Conservation (phyloP, 225 moss, liverwort and hornwort species). For the Polytrichum commune region DNA sequence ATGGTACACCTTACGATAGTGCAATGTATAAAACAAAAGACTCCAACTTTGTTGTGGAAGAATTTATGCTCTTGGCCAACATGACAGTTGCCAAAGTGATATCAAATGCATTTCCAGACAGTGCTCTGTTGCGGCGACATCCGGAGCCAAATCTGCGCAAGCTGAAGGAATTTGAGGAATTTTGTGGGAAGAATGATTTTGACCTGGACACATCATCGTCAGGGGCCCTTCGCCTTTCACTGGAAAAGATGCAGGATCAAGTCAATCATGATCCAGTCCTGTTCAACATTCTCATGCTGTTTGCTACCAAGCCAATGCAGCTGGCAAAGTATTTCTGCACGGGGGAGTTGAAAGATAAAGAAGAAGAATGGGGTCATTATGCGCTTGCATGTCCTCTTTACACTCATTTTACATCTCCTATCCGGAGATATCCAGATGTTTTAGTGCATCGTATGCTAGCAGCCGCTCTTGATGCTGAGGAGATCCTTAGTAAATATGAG, state of each 20-base stretch:
- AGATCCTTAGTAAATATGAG: slow-evolving; percentile 37
- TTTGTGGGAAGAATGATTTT: slow-evolving; percentile 78
- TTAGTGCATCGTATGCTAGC: slow-evolving; percentile 90
- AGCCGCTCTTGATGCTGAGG: slow-evolving; percentile 90
- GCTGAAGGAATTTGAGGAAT: slow-evolving; percentile 87
- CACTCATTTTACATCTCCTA: slow-evolving; percentile 96
- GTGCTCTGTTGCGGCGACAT: slow-evolving; percentile 81
- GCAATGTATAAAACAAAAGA: slow-evolving; percentile 79
- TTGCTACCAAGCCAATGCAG: slow-evolving; percentile 98
- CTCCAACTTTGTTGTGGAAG: slow-evolving; percentile 93
- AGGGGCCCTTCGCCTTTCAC: slow-evolving; percentile 78
- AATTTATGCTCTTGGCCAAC: slow-evolving; percentile 96
- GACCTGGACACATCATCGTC: slow-evolving; percentile 86
- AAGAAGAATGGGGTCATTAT: slow-evolving; percentile 93
- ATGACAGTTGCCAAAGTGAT: slow-evolving; percentile 96
- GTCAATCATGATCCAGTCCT: slow-evolving; percentile 81
- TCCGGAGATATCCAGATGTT: slow-evolving; percentile 92
- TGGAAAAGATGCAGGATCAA: slow-evolving; percentile 82
- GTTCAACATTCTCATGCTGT: slow-evolving; percentile 87
- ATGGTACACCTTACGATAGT: slow-evolving; percentile 83
- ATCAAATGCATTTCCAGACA: slow-evolving; percentile 88
- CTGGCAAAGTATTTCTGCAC: slow-evolving; percentile 96
- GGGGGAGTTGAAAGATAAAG: slow-evolving; percentile 84
- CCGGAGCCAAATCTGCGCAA: slow-evolving; percentile 91
- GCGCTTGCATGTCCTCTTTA: slow-evolving; percentile 88